A percentile compares a stretch with the other conserved stretches of the same genome.
Evolutionary conservation across 2,329 filamentous ascomycete genomes (phyloP).

Genomic region (Sodiomyces alkalinus): DNA sequence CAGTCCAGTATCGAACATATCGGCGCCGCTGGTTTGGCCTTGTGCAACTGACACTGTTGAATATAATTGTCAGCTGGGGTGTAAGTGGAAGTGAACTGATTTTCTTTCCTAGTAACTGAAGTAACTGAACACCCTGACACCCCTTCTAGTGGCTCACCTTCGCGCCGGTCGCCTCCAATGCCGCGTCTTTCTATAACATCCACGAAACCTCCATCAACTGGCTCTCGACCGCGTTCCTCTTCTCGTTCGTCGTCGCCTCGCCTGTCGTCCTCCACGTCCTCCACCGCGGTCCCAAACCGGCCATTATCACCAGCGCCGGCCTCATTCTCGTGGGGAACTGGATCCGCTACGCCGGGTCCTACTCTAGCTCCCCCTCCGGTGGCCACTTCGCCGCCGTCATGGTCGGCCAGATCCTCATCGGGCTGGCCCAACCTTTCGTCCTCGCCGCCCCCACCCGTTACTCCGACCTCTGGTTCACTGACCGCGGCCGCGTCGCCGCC

Average conservation of each 20-base stretch:
- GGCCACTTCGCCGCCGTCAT: conserved; percentile 65
- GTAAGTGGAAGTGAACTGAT: conserved; percentile 50
- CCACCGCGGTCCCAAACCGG: conserved; percentile 63
- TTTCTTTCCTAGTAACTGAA: too few relatives aligned
- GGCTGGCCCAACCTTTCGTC: conserved; percentile 83
- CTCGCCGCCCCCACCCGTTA: conserved; percentile 80
- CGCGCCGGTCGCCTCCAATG: conserved; percentile 62
- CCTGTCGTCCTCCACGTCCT: conserved; percentile 65
- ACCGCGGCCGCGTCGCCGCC: conserved; percentile 66
- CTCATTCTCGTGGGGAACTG: conserved; percentile 77
- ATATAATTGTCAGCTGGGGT: conserved; percentile 91
- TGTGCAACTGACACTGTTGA: conserved; percentile 68
- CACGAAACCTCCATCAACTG: conserved; percentile 73
- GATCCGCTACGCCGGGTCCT: conserved; percentile 67
- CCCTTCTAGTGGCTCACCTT: conserved; percentile 73
- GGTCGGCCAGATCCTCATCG: conserved; percentile 83
- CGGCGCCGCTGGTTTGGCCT: conserved; percentile 84
- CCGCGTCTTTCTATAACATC: conserved; percentile 62
- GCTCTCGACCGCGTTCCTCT: conserved; percentile 77
- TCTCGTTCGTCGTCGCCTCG: conserved; percentile 61
- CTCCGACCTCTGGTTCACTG: conserved; percentile 89
- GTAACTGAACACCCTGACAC: neutral
- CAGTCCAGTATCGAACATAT: conserved; percentile 39
- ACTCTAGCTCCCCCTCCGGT: conserved; percentile 26
- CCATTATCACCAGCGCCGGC: conserved; percentile 58